phyloP scores from a whole-genome alignment of 2,329 filamentous ascomycete species.

The Ceratocystis papillata region DNA sequence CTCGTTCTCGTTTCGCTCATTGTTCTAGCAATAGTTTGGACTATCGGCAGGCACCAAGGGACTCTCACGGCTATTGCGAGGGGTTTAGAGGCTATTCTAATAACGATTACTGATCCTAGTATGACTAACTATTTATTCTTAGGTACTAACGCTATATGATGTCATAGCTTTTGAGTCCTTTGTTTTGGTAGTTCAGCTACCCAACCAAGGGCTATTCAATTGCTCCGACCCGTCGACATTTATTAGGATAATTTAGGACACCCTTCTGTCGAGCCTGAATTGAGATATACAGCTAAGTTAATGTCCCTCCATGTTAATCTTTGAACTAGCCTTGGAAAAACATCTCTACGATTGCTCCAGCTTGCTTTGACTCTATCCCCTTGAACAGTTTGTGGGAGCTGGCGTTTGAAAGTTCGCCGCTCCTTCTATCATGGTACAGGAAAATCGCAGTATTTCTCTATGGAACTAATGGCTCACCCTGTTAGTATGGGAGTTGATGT shows the following conservation, averaged over 20 bases:
- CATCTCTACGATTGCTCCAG: background rate
- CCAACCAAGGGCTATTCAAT: background rate
- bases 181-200: background rate
- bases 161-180: background rate
- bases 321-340: background rate
- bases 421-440: background rate
- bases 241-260: too few species aligned
- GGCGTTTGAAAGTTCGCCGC: background rate
- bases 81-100: too few species aligned
- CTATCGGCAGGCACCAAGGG: too few species aligned
- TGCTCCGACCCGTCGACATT: background rate
- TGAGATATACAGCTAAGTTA: background rate
- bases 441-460: background rate
- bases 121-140: background rate
- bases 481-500: background rate
- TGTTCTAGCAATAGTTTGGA: too few species aligned
- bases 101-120: too few species aligned
- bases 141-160: background rate
- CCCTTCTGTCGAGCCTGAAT: too few species aligned
- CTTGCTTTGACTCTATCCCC: background rate
- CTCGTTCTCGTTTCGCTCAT: too few species aligned
- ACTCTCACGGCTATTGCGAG: too few species aligned
- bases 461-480: background rate
- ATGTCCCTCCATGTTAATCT: background rate
- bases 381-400: background rate